A percentile compares a stretch with the other conserved stretches of the same genome.
Conservation (phyloP, 306 rosid genomes). For the Chamaecrista fasciculata region DNA sequence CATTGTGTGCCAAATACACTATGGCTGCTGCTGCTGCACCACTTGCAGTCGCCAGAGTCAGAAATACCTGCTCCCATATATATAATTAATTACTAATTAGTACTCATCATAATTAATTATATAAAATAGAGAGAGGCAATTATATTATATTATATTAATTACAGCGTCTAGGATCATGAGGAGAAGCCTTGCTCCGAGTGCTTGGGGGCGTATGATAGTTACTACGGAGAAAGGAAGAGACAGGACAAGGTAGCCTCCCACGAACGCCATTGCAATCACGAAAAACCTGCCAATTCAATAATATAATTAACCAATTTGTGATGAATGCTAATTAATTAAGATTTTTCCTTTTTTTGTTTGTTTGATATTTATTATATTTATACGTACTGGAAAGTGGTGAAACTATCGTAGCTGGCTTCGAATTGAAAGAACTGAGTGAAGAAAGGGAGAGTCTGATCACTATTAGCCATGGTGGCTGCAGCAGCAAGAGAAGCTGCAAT, state of each 20-base stretch:
- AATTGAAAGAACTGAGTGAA: conserved; percentile 92
- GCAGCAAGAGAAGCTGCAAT: conserved; percentile 57
- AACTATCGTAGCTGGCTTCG: conserved; percentile 77
- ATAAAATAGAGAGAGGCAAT: no score
- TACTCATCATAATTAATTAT: no score
- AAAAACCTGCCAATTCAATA: conserved; percentile 67
- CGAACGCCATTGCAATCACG: conserved; percentile 69
- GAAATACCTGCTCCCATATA: conserved; percentile 57
- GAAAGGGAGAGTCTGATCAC: conserved; percentile 80
- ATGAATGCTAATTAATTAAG: no score
- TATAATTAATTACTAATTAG: no score
- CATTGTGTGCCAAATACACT: conserved; percentile 82
- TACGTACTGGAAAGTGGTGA: conserved; percentile 73
- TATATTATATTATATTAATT: no score
- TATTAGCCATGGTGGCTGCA: conserved; percentile 73
- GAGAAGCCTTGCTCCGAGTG: conserved; percentile 59
- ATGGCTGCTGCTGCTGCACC: conserved; percentile 78
- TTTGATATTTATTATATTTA: not conserved
- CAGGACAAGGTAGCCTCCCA: conserved; percentile 77
- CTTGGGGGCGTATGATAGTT: conserved; percentile 68
- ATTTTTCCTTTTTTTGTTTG: no score
- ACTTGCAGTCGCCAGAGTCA: conserved; percentile 61
- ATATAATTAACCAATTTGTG: no score
- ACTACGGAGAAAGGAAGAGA: conserved; percentile 79
- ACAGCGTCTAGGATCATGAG: conserved; percentile 78